These are phyloP conservation scores for Penicillium sp. DNA, from an alignment of 2,329 filamentous ascomycete species.

Conservation along the genomic window DNA sequence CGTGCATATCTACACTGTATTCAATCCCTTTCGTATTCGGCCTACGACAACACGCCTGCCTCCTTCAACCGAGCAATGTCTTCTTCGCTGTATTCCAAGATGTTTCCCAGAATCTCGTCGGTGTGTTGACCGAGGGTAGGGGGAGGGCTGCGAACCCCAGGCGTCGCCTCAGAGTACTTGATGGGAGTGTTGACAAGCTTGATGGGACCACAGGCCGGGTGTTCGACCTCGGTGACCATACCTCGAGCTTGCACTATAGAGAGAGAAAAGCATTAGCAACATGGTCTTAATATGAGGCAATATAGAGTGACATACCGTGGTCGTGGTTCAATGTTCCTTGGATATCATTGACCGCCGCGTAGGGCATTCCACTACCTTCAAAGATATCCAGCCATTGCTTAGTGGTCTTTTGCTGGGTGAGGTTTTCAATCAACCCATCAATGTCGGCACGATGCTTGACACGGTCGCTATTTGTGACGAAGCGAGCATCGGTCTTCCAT, in stretches of 20 bases:
- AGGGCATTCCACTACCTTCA: constrained; percentile 92
- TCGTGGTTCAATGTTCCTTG: constrained; percentile 80
- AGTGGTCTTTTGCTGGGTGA: constrained; percentile 78
- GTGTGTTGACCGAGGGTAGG: constrained; percentile 89
- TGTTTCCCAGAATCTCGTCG: constrained; percentile 69
- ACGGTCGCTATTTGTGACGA: constrained; percentile 62
- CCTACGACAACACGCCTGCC: constrained; percentile 65
- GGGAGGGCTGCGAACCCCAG: constrained; percentile 75
- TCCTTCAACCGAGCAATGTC: constrained; percentile 67
- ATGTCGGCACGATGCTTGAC: constrained; percentile 73
- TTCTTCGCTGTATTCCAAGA: constrained; percentile 63
- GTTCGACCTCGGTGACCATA: constrained; percentile 89
- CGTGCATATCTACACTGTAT: not conserved
- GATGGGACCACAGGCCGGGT: constrained; percentile 79
- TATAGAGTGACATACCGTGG: constrained; percentile 64
- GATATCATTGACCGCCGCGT: constrained; percentile 92
- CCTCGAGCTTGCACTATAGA: constrained; percentile 67
- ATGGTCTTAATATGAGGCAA: not conserved
- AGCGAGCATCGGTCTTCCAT: constrained; percentile 61
- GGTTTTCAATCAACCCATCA: constrained; percentile 76
- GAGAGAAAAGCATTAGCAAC: constrained; percentile 1
- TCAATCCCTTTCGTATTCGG: not conserved
- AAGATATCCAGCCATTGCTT: constrained; percentile 84
- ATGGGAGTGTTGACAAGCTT: constrained; percentile 93
- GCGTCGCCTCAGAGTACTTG: constrained; percentile 85